Percentiles rank a stretch among this genome's conserved stretches.
phyloP scores from a whole-genome alignment of 2,329 filamentous ascomycete species.

The Clonostachys chloroleuca region DNA sequence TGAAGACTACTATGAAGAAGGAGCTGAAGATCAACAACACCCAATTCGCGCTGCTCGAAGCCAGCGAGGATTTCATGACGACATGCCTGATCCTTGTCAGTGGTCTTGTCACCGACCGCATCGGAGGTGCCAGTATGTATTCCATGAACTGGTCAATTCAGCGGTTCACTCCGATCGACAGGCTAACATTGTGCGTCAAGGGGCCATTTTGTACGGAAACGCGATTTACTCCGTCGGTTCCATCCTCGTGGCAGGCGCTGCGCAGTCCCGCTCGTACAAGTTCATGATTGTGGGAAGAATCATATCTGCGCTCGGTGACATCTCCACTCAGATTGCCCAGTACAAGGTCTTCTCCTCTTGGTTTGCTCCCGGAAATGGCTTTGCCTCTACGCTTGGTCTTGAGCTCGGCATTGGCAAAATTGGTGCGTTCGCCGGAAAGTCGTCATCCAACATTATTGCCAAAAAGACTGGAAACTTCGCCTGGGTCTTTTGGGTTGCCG shows the following conservation, averaged over 20 bases:
- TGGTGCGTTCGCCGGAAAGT: conserved; percentile 52
- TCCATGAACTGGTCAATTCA: background rate
- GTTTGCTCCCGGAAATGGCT: conserved; percentile 55
- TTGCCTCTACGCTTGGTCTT: conserved; percentile 53
- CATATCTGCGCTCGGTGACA: conserved; percentile 51
- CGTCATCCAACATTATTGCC: conserved; percentile 53
- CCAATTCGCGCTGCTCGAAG: conserved; percentile 50
- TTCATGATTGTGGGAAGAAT: conserved; percentile 54
- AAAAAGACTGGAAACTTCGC: conserved; percentile 50
- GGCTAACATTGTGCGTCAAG: conserved; percentile 7
- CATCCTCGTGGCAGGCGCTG: conserved; percentile 50
- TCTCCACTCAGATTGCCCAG: conserved; percentile 56
- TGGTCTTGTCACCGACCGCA: conserved; percentile 49
- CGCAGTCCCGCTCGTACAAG: conserved; percentile 47
- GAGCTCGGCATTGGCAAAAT: conserved; percentile 56
- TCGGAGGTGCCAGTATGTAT: conserved; percentile 43
- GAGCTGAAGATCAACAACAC: conserved; percentile 52
- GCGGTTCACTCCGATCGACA: background rate
- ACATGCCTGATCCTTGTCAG: conserved; percentile 46
- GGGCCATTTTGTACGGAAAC: conserved; percentile 52
- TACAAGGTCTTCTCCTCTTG: conserved; percentile 59
- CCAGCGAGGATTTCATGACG: conserved; percentile 56
- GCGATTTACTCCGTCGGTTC: conserved; percentile 49
- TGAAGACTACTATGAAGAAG: conserved; percentile 56
- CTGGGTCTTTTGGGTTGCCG: conserved; percentile 54